Evolutionary conservation across 495 filamentous ascomycete species (phyloP).

Genomic region (Trichoderma asperelloides): DNA sequence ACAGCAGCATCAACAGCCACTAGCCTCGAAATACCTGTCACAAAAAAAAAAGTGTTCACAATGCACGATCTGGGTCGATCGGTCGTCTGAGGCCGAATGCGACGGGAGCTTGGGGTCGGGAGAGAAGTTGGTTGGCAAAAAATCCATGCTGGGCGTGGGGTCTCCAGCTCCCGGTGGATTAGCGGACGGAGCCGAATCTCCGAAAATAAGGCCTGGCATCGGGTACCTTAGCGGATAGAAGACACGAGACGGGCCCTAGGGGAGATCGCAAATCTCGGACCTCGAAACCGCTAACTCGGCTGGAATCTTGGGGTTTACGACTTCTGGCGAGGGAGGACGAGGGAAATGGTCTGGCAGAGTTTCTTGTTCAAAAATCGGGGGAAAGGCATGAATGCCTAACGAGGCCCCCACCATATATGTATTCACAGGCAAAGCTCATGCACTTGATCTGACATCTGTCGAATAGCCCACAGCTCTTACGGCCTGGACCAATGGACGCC

Average conservation of each 20-base stretch:
- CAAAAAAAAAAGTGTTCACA: background rate
- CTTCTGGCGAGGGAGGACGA: background rate
- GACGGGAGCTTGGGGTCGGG: background rate
- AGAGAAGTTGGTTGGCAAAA: conserved; percentile 1
- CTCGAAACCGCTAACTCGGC: background rate
- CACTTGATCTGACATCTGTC: conserved; percentile 6
- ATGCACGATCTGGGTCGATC: conserved; percentile 6
- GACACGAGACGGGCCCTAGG: background rate
- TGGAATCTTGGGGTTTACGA: background rate
- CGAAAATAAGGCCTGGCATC: background rate
- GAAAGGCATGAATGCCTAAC: conserved; percentile 3
- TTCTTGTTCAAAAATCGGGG: background rate
- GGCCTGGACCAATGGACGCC: background rate
- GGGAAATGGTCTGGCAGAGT: background rate
- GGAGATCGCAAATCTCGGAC: background rate
- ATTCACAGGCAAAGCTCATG: background rate
- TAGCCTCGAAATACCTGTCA: background rate
- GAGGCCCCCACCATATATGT: conserved; percentile 3
- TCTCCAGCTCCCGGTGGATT: background rate
- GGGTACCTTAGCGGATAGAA: background rate
- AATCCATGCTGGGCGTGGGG: conserved; percentile 6
- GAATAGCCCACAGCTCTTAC: background rate
- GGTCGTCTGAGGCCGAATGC: background rate
- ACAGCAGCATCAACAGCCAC: background rate
- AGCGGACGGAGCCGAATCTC: conserved; percentile 6